Evolutionary conservation across 495 filamentous ascomycete species (phyloP).

Genomic region (Hypoxylon subgilvum): DNA sequence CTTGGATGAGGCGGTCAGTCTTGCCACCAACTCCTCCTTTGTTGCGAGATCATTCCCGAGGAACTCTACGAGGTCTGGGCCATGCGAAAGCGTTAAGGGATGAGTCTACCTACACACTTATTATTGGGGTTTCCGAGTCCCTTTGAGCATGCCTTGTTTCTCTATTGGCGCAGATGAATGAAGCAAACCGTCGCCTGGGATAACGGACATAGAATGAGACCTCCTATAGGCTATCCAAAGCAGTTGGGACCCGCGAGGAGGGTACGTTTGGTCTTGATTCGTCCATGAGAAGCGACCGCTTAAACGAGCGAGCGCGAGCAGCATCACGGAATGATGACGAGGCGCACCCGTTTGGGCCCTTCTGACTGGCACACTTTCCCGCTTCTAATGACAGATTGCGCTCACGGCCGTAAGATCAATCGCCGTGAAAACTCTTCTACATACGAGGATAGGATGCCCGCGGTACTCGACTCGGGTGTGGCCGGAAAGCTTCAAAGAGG

Average conservation of each 20-base stretch:
- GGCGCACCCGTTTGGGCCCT: background rate
- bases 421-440: too few relatives aligned
- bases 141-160: background rate
- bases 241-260: background rate
- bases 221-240: slow-evolving; percentile 20
- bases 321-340: slow-evolving; percentile 15
- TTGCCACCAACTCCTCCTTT: slow-evolving; percentile 10
- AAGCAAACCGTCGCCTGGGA: slow-evolving; percentile 18
- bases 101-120: background rate
- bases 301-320: slow-evolving; percentile 14
- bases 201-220: background rate
- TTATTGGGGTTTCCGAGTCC: background rate
- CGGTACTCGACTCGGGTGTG: background rate
- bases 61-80: background rate
- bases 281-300: background rate
- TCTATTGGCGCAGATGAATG: slow-evolving; percentile 16
- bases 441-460: background rate
- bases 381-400: slow-evolving; percentile 4
- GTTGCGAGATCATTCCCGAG: slow-evolving; percentile 3
- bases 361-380: slow-evolving; percentile 6
- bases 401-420: slow-evolving; percentile 33
- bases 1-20: slow-evolving; percentile 12
- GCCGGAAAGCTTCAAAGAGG: background rate
- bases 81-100: background rate
- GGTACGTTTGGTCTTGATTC: slow-evolving; percentile 14